These are phyloP conservation scores for Aspergillus novoparasiticus DNA, from an alignment of 2,329 filamentous ascomycete species.

Conservation along the genomic window DNA sequence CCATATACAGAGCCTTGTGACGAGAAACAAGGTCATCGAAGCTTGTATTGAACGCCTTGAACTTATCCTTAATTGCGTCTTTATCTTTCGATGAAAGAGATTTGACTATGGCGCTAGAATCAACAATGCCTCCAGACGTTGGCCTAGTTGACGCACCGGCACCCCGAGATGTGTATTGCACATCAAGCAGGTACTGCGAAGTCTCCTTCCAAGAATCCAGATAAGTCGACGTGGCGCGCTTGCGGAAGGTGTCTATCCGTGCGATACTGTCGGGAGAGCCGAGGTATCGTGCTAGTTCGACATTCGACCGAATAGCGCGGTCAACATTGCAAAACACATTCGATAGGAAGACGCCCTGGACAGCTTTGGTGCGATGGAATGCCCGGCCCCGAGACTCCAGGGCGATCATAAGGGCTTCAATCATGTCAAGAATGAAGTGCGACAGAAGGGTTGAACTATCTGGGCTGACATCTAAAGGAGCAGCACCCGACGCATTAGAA, in stretches of 20 bases:
- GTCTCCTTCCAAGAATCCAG: constrained; percentile 87
- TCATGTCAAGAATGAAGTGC: constrained; percentile 85
- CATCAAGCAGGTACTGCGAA: constrained; percentile 81
- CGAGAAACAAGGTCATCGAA: constrained; percentile 87
- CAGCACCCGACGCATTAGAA: constrained; percentile 66
- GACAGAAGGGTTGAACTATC: constrained; percentile 87
- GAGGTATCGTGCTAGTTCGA: constrained; percentile 74
- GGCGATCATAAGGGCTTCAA: constrained; percentile 75
- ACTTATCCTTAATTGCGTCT: constrained; percentile 95
- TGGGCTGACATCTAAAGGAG: constrained; percentile 81
- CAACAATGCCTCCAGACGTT: constrained; percentile 65
- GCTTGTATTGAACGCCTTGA: constrained; percentile 81
- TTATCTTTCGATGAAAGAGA: constrained; percentile 85
- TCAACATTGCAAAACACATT: constrained; percentile 86
- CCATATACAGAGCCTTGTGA: constrained; percentile 86
- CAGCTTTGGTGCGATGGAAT: constrained; percentile 74
- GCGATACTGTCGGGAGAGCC: constrained; percentile 61
- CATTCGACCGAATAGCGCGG: constrained; percentile 73
- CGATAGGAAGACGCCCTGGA: constrained; percentile 85
- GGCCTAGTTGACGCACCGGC: constrained; percentile 59
- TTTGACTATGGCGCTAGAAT: constrained; percentile 83
- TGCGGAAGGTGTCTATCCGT: constrained; percentile 80
- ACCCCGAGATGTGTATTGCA: constrained; percentile 82
- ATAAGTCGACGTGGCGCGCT: constrained; percentile 80
- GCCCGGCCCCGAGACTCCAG: constrained; percentile 74